Base-by-base conservation (phyloP, 257 asterid genomes). In the Nicotiana obtusifolia region DNA sequence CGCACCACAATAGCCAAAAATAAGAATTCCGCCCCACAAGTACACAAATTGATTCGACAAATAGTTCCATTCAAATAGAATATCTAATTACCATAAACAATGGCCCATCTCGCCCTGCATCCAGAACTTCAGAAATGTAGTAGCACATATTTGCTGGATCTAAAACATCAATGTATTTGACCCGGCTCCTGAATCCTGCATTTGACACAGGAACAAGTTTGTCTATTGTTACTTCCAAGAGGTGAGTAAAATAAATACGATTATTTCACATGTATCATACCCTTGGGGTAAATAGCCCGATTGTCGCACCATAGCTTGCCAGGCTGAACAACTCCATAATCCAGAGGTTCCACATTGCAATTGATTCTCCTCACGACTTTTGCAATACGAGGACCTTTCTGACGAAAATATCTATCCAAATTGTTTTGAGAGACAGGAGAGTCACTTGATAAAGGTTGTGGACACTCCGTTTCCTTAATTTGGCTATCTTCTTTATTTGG, bases 351-450 rank as follows among this genome's bases (percentile, higher is more conserved):
- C 26, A 93, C 95, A 76, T 87, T 94, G 92, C 98, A 95, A 84
- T 84, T 92, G 80, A 95, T 91, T 81, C 98, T 91, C 89, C 98
- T 89, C 66, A 95, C 92, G 65, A 96, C 98, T 87, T 92, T 96
- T 10, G 99, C 99, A 80, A 96, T 94, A 71, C 99, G 98, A 82
- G 99, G 99, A 47, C 99, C 99, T 88, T 92, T 94, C 87, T 92
- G 98, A 81, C 98, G 97, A 84, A 81, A 87, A 84, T 84, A 91
- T 82, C 92, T 88, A 84, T 94, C 98, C 88, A 93, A 77, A 81
- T 87, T 88, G 85, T 84, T 94, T 69, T 77, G 93, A 54, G 89
- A 81, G 76, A 85, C 84, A 60, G 92, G 84, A 80, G 91, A 87
- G 69, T 82, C 90, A 83, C 80, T 69, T 35, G 95, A 84, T 60